Evolutionary conservation across 331 rosid species (phyloP).

Genomic region (Quercus tomentella): DNA sequence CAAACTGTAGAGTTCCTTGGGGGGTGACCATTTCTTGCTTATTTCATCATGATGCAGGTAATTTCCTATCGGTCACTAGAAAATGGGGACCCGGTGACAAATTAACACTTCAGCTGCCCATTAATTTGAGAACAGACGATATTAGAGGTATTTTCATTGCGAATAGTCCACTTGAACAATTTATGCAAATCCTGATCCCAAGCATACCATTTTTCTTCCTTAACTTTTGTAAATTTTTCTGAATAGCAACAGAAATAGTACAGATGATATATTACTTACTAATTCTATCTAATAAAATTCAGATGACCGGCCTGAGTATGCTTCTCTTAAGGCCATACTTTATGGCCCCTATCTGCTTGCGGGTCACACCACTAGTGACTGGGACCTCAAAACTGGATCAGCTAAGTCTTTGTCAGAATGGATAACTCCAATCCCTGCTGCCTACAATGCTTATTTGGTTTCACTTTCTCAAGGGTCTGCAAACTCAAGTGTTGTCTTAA

Average conservation of each 20-base stretch:
- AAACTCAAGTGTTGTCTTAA: constrained; percentile 33
- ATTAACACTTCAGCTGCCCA: constrained; percentile 58
- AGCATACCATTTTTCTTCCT: not conserved
- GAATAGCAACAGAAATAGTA: not conserved
- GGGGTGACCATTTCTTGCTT: not conserved
- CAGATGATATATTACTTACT: constrained; percentile 6
- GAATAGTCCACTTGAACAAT: not conserved
- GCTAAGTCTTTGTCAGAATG: constrained; percentile 32
- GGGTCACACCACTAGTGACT: constrained; percentile 47
- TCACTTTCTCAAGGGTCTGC: constrained; percentile 42
- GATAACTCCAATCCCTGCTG: constrained; percentile 64
- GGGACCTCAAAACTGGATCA: constrained; percentile 44
- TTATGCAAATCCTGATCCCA: not conserved
- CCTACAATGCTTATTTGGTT: constrained; percentile 36
- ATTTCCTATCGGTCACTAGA: constrained; percentile 40
- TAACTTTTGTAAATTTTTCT: not conserved
- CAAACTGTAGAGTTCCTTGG: not conserved
- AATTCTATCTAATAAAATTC: constrained; percentile 27
- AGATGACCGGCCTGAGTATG: constrained; percentile 70
- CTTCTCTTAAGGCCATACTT: constrained; percentile 65
- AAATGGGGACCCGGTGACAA: constrained; percentile 58
- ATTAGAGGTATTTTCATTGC: constrained; percentile 48
- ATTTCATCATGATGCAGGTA: constrained; percentile 35
- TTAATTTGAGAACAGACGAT: constrained; percentile 55
- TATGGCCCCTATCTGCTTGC: constrained; percentile 82